phyloP scores from a whole-genome alignment of 352 stramenopile species.

The Phytophthora boehmeriae region DNA sequence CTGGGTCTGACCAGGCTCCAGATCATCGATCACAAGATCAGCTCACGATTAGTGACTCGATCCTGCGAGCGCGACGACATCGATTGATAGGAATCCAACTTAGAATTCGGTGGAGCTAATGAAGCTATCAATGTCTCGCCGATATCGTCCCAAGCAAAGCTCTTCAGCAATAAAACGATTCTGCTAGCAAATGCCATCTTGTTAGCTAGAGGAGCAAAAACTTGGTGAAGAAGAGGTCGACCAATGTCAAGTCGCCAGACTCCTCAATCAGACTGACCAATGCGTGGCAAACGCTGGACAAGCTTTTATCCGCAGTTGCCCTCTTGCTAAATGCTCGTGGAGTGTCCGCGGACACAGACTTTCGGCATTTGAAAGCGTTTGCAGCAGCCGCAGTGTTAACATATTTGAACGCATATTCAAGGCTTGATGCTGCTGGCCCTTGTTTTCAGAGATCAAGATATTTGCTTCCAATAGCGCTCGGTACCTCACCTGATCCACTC shows the following conservation, averaged over 20 bases:
- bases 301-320: not conserved
- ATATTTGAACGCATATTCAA: not conserved
- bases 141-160: conserved; percentile 12
- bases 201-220: conserved; percentile 4
- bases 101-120: not conserved
- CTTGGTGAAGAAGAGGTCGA: conserved; percentile 11
- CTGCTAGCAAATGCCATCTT: not conserved
- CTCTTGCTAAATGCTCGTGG: conserved; percentile 4
- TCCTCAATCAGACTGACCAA: conserved; percentile 6
- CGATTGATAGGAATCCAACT: not conserved
- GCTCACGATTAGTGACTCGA: not conserved
- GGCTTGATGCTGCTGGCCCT: not conserved
- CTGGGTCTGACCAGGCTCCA: not conserved
- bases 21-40: not conserved
- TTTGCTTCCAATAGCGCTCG: conserved; percentile 21
- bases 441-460: not conserved
- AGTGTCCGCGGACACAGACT: not conserved
- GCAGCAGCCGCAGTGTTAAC: conserved; percentile 3
- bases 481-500: conserved; percentile 13
- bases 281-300: not conserved
- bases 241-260: conserved; percentile 5
- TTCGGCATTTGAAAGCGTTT: conserved; percentile 2
- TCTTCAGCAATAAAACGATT: conserved; percentile 2
- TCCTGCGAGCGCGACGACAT: not conserved
- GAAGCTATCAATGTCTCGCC: not conserved